These are phyloP conservation scores for Calocybe cyanea DNA, from an alignment of 768 basidiomycete species.

Conservation along the genomic window DNA sequence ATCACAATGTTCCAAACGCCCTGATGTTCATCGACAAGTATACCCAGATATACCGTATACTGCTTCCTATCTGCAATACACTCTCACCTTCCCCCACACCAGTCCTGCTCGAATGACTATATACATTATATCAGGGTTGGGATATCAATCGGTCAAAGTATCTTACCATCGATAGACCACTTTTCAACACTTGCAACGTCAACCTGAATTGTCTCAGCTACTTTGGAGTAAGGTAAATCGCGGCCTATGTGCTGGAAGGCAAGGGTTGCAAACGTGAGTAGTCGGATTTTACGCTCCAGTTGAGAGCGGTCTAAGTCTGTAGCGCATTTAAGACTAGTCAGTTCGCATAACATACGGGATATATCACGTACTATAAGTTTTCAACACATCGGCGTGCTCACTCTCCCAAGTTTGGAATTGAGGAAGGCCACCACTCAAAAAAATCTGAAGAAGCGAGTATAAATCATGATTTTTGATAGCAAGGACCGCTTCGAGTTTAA, in stretches of 20 bases:
- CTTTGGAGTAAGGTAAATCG: constrained; percentile 65
- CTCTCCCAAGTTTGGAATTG: constrained; percentile 63
- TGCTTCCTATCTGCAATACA: constrained; percentile 82
- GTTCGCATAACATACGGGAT: constrained; percentile 2
- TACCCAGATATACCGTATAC: constrained; percentile 87
- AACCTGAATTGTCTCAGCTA: constrained; percentile 66
- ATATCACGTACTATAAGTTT: constrained; percentile 52
- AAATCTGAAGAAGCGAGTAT: constrained; percentile 72
- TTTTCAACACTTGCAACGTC: constrained; percentile 67
- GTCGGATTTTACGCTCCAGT: constrained; percentile 76
- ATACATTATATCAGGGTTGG: constrained; percentile 2
- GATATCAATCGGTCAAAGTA: neutral
- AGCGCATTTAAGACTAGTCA: constrained; percentile 6
- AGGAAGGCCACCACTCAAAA: constrained; percentile 58
- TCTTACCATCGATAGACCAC: constrained; percentile 81
- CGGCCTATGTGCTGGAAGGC: constrained; percentile 75
- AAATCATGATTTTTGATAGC: constrained; percentile 65
- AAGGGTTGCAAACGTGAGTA: constrained; percentile 71
- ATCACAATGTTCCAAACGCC: constrained; percentile 81
- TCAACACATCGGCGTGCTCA: constrained; percentile 43
- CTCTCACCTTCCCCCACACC: constrained; percentile 64
- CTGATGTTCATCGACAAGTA: constrained; percentile 92
- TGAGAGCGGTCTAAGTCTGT: constrained; percentile 54
- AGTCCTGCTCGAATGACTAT: constrained; percentile 82
- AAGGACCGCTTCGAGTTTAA: constrained; percentile 71